Base-by-base conservation (phyloP, 768 basidiomycete species). In the Lentinula sp. region DNA sequence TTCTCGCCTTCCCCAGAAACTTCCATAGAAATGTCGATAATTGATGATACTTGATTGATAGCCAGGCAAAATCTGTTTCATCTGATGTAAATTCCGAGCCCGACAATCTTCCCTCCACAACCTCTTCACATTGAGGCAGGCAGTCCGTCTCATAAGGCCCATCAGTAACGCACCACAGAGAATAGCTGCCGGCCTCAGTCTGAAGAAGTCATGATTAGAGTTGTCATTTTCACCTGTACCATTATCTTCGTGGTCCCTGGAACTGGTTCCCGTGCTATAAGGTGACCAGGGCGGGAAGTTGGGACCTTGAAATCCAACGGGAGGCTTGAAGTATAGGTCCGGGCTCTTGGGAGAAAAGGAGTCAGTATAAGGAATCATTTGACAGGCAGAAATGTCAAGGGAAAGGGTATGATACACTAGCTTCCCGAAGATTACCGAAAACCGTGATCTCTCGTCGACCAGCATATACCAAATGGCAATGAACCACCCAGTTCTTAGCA, bases 51-150 rank as follows among this genome's bases (percentile, higher is more conserved):
- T 20, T 13, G 49, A 50, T 20, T 23, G n/a, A 39, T 54, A 10
- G 9, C 16, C 6, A 45, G 23, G 7, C 39, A 57, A 39, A 37
- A 36, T 9, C 39, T 23, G 46, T 9, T 23, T 48, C 1, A 48
- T 18, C n/a, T 15, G 15, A n/a, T 43, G 51, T 16, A 36, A 4
- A 20, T 8, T 39, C 35, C 9, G 53, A 20, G n/a, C 20, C 35
- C 9, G 53, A 54, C 53, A 36, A 35, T 54, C 10, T 68, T 73
- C 70, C 75, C 72, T 72, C 71, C 84, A 85, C 70, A 73, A 75
- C 72, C 76, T 80, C 85, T 86, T 73, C 85, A 88, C 84, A 87
- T 79, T 74, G 69, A 74, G 70, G 84, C 84, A 78, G 80, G 82
- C 69, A 65, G 66, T 57, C 60, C 60, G 10, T 32, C 45, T 46